phyloP scores from a whole-genome alignment of 805 yeast genomes.

The Candida qinlingensis region DNA sequence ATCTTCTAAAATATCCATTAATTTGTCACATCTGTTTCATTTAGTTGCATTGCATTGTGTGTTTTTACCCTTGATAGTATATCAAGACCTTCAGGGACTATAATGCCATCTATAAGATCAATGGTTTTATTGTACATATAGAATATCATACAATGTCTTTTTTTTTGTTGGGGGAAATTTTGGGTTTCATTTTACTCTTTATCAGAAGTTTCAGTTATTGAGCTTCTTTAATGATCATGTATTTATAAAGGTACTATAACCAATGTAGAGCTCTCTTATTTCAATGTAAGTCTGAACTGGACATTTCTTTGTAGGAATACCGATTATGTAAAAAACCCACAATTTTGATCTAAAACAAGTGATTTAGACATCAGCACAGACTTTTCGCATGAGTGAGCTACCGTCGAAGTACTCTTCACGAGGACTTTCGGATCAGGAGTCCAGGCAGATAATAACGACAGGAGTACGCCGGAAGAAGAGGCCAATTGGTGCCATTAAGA shows the following conservation, averaged over 20 bases:
- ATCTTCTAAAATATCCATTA: too few relatives aligned
- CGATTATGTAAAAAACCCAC: too few relatives aligned
- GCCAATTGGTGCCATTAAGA: constrained; percentile 22
- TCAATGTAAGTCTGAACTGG: not conserved
- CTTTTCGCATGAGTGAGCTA: constrained; percentile 9
- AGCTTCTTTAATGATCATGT: constrained; percentile 4
- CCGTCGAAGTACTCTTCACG: constrained; percentile 22
- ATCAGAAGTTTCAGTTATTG: not conserved
- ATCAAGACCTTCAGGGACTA: too few relatives aligned
- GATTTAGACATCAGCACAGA: not conserved
- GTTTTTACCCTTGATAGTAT: too few relatives aligned
- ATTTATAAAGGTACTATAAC: not conserved
- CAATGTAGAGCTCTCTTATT: too few relatives aligned
- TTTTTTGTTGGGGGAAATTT: not conserved
- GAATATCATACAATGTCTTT: not conserved
- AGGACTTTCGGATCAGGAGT: constrained; percentile 18
- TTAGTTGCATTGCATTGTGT: not conserved
- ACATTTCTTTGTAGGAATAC: not conserved
- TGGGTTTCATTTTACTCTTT: not conserved
- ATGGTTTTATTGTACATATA: too few relatives aligned
- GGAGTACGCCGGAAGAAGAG: constrained; percentile 14
- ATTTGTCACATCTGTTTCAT: not conserved
- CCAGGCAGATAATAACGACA: constrained; percentile 14
- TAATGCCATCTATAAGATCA: too few relatives aligned
- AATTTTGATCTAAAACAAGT: not conserved